These are phyloP conservation scores for Tagetes erecta DNA, from an alignment of 129 eudicot species.

Conservation along the genomic window DNA sequence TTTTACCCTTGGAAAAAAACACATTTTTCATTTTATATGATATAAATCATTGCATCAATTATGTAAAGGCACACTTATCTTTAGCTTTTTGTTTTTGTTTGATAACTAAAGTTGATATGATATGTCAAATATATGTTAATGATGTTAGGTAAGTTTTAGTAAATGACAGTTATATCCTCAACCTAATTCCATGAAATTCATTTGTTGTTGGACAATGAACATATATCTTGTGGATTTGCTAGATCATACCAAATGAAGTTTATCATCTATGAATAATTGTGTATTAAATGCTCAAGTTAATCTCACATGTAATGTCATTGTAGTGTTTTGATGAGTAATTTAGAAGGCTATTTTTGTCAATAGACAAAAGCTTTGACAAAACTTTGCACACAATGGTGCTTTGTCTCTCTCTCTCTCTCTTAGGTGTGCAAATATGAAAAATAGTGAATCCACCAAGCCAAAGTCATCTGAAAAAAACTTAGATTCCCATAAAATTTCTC, in stretches of 20 bases:
- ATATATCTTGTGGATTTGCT: neutral
- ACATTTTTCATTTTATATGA: conserved; percentile 7
- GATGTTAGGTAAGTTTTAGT: conserved; percentile 25
- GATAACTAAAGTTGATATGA: conserved; percentile 31
- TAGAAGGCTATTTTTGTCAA: conserved; percentile 24
- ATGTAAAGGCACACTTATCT: conserved; percentile 32
- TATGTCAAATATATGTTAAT: conserved; percentile 11
- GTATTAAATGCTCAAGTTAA: neutral
- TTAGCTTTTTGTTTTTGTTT: conserved; percentile 28
- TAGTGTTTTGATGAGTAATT: conserved; percentile 12
- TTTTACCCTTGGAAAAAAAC: conserved; percentile 12
- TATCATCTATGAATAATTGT: neutral
- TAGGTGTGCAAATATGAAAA: conserved; percentile 19
- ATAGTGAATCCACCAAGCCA: conserved; percentile 37
- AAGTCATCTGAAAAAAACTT: conserved; percentile 32
- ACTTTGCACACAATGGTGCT: conserved; percentile 24
- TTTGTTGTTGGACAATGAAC: neutral
- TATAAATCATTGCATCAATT: conserved; percentile 41
- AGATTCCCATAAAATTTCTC: conserved; percentile 27
- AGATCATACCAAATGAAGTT: neutral
- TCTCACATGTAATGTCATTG: conserved; percentile 15
- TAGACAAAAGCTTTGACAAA: conserved; percentile 9
- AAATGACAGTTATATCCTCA: conserved; percentile 31
- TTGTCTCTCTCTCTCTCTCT: neutral
- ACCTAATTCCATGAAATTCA: conserved; percentile 16